Conservation (phyloP, 1,284 basidiomycete genomes). For the Fomes fomentarius region DNA sequence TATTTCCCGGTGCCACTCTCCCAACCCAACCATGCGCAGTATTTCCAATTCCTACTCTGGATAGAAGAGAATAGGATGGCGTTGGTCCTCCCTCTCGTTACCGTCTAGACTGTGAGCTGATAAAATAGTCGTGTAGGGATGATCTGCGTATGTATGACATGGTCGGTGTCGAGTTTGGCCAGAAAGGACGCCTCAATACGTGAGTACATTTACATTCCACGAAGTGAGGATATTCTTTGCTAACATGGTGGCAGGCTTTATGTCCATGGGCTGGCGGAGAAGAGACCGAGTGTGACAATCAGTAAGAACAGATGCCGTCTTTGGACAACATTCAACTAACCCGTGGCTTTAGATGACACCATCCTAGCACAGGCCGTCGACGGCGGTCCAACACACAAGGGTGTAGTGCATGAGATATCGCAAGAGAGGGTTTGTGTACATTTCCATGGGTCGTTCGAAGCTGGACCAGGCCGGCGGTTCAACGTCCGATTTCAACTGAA, state of each 20-base stretch:
- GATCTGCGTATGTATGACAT: slow-evolving; percentile 65
- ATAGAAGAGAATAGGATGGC: slow-evolving; percentile 51
- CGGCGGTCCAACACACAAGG: slow-evolving; percentile 55
- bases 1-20: no score
- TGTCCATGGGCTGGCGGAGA: slow-evolving; percentile 68
- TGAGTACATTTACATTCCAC: slow-evolving; percentile 33
- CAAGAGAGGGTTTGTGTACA: slow-evolving; percentile 53
- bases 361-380: slow-evolving; percentile 54
- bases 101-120: not conserved
- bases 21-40: no score
- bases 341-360: slow-evolving; percentile 45
- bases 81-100: not conserved
- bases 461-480: slow-evolving; percentile 39
- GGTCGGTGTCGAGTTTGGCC: slow-evolving; percentile 38
- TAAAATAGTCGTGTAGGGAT: slow-evolving; percentile 40
- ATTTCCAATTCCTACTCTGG: slow-evolving; percentile 45
- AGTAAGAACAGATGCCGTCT: slow-evolving; percentile 42
- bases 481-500: slow-evolving; percentile 62
- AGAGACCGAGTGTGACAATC: slow-evolving; percentile 63
- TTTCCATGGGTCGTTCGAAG: slow-evolving; percentile 52
- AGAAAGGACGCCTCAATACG: slow-evolving; percentile 44
- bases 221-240: no score
- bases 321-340: not conserved
- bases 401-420: slow-evolving; percentile 58
- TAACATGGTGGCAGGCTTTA: slow-evolving; percentile 41